Base-by-base conservation (phyloP, 495 filamentous ascomycete species). In the Xylaria castorea region DNA sequence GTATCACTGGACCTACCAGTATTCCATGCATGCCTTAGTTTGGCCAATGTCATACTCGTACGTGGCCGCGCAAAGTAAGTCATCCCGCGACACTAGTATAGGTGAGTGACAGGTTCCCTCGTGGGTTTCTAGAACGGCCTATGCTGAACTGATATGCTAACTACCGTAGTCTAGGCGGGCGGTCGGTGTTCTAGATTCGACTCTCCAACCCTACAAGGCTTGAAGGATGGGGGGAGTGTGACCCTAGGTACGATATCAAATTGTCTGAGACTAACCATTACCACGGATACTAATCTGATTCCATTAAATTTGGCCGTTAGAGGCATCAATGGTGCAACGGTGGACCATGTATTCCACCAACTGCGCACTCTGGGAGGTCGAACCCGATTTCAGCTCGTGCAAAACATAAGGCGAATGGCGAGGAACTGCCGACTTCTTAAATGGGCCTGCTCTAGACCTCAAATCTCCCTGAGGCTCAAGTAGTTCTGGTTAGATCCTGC, bases 181-280 rank as follows among this genome's bases (percentile, higher is more conserved):
- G 25, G 44, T 66, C 44, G 11, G 64, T 46, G 64, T 66, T 66
- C 64, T 66, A 66, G 64, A 66, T n/a, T 48, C 64, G 18, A 51
- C 44, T 20, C 11, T 53, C 32, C n/a, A 53, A 38, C 5, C 32
- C 22, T 22, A 46, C 32, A 25, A 38, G 46, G 64, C 64, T 51
- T 51, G 14, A 48, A 1, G 61, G 62, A 65, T 40, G 11, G 44
- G 38, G 32, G 38, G n/a, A 65, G 50, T 38, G 40, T 48, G 27
- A 66, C 62, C 34, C 27, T 36, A 22, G 18, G 44, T 32, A 20
- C 22, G 30, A 51, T 14, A 65, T 48, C 27, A 46, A 46, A 20
- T 6, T 65, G 1, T 16, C 62, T 27, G 18, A 1, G 34, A 25
- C 34, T 22, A 22, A 20, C 6, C 27, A 58, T 61, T 32, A 16